Base-by-base conservation (phyloP, 441 rosid genomes). In the Omphalea diandra region DNA sequence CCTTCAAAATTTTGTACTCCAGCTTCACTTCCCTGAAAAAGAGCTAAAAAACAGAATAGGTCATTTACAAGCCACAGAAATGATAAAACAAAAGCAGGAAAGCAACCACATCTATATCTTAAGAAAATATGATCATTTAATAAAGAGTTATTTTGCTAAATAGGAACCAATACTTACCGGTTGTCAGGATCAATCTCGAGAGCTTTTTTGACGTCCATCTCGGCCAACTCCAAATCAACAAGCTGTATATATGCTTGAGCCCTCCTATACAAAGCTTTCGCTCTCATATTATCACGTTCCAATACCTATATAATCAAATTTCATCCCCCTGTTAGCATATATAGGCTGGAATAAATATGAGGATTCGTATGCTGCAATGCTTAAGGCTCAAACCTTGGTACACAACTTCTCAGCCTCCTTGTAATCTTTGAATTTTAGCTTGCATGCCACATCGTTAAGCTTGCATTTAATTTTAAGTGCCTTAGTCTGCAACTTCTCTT, bases 171-270 rank as follows among this genome's bases (percentile, higher is more conserved):
- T 0, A 43, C 59, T n/a, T 44, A 84, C 95, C 91, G 82, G 74
- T 91, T 89, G 65, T 85, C 62, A 32, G 97, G 97, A 52, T 91
- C 90, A 14, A 91, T 85, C 81, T 91, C 95, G 22, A 91, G 91
- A 6, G 97, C 97, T 64, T 87, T 91, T 85, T 86, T 91, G 31
- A 91, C 79, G 70, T 89, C 97, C 40, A 86, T 33, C 83, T 91
- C 95, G 0, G 97, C 97, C 83, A 89, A 80, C 71, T 89, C 97
- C 71, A 91, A 70, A 74, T 91, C 95, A 5, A 87, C 80, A 22
- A 82, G 63, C 27, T 87, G 82, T 50, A 85, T 89, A 75, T 86
- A 86, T 1, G 95, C 95, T 53, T 87, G 95, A 0, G 91, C 93
- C 75, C 97, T 82, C 68, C 97, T 83, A 73, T 91, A 91, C 38